Conservation (phyloP, 441 rosid genomes). For the Pelargonium fulgidum region DNA sequence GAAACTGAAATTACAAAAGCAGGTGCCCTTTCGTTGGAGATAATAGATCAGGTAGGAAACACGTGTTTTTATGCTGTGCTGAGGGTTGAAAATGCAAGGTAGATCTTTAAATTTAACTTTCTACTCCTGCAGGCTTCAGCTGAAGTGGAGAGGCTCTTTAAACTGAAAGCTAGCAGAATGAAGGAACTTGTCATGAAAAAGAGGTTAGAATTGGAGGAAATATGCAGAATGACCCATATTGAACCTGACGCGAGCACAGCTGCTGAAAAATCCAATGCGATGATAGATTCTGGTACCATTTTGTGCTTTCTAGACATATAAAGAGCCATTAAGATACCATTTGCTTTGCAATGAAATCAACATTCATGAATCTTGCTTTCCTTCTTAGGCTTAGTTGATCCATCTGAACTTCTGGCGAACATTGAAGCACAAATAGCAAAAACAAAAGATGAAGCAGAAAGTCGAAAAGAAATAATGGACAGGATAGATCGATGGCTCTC, state of each 20-base stretch:
- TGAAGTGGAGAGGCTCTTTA: slow-evolving; percentile 55
- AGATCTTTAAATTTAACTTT: background rate
- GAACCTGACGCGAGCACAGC: slow-evolving; percentile 58
- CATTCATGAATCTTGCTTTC: slow-evolving; percentile 6
- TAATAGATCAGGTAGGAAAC: slow-evolving; percentile 52
- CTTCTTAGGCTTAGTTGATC: slow-evolving; percentile 57
- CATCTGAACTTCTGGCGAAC: slow-evolving; percentile 58
- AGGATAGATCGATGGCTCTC: slow-evolving; percentile 64
- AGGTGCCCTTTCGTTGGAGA: slow-evolving; percentile 61
- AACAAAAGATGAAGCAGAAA: slow-evolving; percentile 51
- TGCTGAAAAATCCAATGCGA: slow-evolving; percentile 60
- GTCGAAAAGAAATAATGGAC: slow-evolving; percentile 69
- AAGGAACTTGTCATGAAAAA: slow-evolving; percentile 68
- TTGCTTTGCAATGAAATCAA: background rate
- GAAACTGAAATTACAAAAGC: slow-evolving; percentile 62
- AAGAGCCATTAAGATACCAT: too few relatives aligned
- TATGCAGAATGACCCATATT: slow-evolving; percentile 52
- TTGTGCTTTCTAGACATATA: background rate
- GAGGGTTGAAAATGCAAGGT: slow-evolving; percentile 7
- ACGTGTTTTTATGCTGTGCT: background rate
- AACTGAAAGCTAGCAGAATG: slow-evolving; percentile 58
- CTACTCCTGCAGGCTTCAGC: slow-evolving; percentile 48
- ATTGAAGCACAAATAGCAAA: slow-evolving; percentile 55
- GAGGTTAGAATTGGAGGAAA: slow-evolving; percentile 55
- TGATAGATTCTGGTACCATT: slow-evolving; percentile 58